phyloP scores from a whole-genome alignment of 2,329 filamentous ascomycete genomes.

The Aureobasidium sp. region DNA sequence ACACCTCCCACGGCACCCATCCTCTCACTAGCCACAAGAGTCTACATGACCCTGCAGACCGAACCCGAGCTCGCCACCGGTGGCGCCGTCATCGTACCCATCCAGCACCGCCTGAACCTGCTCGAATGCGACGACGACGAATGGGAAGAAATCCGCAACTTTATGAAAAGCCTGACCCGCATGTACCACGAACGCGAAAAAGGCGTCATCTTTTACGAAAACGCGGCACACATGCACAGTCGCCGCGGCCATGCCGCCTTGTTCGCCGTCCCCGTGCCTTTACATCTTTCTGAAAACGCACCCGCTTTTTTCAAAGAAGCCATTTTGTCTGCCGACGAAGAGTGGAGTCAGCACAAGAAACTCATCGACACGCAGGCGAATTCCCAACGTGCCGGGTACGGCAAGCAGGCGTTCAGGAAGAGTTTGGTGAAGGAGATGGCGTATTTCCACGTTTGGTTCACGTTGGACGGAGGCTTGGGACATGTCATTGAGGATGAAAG shows the following conservation, averaged over 20 bases:
- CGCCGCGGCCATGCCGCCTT: slow-evolving; percentile 78
- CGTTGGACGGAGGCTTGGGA: slow-evolving; percentile 81
- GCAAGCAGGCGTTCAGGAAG: slow-evolving; percentile 73
- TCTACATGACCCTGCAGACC: slow-evolving; percentile 81
- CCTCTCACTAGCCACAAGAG: slow-evolving; percentile 75
- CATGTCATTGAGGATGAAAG: slow-evolving; percentile 84
- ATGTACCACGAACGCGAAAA: slow-evolving; percentile 92
- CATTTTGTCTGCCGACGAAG: slow-evolving; percentile 77
- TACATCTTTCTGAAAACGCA: slow-evolving; percentile 81
- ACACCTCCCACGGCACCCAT: slow-evolving; percentile 76
- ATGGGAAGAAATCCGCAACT: slow-evolving; percentile 98
- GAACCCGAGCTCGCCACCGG: slow-evolving; percentile 80
- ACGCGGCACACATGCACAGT: slow-evolving; percentile 68
- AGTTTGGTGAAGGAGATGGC: slow-evolving; percentile 91
- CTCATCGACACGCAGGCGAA: slow-evolving; percentile 76
- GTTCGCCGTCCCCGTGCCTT: slow-evolving; percentile 79
- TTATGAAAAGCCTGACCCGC: slow-evolving; percentile 92
- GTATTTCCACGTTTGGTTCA: slow-evolving; percentile 97
- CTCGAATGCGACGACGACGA: slow-evolving; percentile 98
- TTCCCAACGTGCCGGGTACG: slow-evolving; percentile 57
- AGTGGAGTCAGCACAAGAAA: slow-evolving; percentile 94
- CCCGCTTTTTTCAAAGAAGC: slow-evolving; percentile 95
- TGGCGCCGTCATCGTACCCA: slow-evolving; percentile 80
- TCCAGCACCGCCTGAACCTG: slow-evolving; percentile 79
- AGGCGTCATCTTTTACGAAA: slow-evolving; percentile 95